A percentile compares a stretch with the other conserved stretches of the same genome.
phyloP scores from a whole-genome alignment of 805 yeast genomes.

The Barnettozyma sucrosica region DNA sequence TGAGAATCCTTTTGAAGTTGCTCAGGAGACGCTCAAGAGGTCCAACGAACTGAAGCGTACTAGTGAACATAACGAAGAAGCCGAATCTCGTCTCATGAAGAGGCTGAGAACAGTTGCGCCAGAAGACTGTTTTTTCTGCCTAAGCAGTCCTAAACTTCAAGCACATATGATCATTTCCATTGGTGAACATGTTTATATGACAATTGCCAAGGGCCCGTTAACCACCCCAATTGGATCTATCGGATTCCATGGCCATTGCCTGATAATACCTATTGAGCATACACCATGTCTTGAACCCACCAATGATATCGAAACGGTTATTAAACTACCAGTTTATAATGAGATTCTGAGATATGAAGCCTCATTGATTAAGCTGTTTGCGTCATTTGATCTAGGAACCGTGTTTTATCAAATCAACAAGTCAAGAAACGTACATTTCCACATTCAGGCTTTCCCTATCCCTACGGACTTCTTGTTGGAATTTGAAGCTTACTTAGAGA shows the following conservation, averaged over 20 bases:
- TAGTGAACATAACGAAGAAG: constrained; percentile 7
- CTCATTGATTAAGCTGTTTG: constrained; percentile 42
- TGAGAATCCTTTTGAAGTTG: constrained; percentile 28
- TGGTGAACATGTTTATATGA: constrained; percentile 58
- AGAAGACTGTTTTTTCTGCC: constrained; percentile 71
- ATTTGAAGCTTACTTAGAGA: constrained; percentile 42
- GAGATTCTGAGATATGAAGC: constrained; percentile 46
- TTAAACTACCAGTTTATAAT: constrained; percentile 29
- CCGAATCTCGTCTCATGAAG: constrained; percentile 3
- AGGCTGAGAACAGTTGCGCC: constrained; percentile 42
- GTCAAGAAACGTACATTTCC: constrained; percentile 62
- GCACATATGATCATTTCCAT: constrained; percentile 78
- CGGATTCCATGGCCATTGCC: constrained; percentile 73
- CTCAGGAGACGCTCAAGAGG: constrained; percentile 2
- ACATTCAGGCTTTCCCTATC: constrained; percentile 72
- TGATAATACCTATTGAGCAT: constrained; percentile 77
- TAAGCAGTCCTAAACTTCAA: constrained; percentile 71
- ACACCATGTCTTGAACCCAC: constrained; percentile 37
- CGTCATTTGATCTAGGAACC: constrained; percentile 39
- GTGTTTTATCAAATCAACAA: constrained; percentile 70
- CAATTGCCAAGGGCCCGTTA: constrained; percentile 84
- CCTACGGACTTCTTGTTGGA: constrained; percentile 36
- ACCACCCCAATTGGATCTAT: constrained; percentile 44
- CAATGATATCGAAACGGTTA: constrained; percentile 15
- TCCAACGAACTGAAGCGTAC: constrained; percentile 10